phyloP scores from a whole-genome alignment of 192 early-diverging fungal genomes.

The Chytriomyces sp. region DNA sequence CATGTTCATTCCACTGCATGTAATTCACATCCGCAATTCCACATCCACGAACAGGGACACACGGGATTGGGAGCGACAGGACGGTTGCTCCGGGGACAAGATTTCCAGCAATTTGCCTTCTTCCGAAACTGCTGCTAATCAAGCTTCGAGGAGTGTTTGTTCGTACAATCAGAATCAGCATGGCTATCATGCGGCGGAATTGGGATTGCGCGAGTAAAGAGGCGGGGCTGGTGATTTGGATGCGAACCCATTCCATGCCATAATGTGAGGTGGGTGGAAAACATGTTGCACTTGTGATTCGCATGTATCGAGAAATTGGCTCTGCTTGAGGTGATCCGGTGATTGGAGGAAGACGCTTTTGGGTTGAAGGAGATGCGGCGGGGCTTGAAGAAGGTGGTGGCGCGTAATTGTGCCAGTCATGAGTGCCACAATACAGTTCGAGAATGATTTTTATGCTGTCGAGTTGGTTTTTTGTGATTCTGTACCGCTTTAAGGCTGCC shows the following conservation, averaged over 20 bases:
- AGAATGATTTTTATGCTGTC: constrained; percentile 27
- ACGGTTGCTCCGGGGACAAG: constrained; percentile 25
- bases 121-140: constrained; percentile 37
- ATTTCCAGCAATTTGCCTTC: constrained; percentile 21
- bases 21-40: not conserved
- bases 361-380: not conserved
- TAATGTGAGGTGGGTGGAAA: constrained; percentile 23
- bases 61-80: not conserved
- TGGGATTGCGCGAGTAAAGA: constrained; percentile 29
- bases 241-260: constrained; percentile 48
- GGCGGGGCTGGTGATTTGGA: constrained; percentile 23
- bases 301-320: constrained; percentile 10
- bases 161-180: constrained; percentile 39
- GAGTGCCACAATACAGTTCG: constrained; percentile 38
- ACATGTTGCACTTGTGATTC: constrained; percentile 22
- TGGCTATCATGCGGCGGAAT: constrained; percentile 44
- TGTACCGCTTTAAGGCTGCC: constrained; percentile 10
- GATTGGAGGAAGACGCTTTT: too few species aligned
- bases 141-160: constrained; percentile 43
- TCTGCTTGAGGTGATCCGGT: not conserved
- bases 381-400: constrained; percentile 1
- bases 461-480: constrained; percentile 34
- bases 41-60: not conserved
- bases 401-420: constrained; percentile 49
- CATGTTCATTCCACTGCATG: not conserved